A percentile compares a stretch with the other conserved stretches of the same genome.
Evolutionary conservation across 441 rosid genomes (phyloP).

Genomic region (Pelargonium cotyledonis): DNA sequence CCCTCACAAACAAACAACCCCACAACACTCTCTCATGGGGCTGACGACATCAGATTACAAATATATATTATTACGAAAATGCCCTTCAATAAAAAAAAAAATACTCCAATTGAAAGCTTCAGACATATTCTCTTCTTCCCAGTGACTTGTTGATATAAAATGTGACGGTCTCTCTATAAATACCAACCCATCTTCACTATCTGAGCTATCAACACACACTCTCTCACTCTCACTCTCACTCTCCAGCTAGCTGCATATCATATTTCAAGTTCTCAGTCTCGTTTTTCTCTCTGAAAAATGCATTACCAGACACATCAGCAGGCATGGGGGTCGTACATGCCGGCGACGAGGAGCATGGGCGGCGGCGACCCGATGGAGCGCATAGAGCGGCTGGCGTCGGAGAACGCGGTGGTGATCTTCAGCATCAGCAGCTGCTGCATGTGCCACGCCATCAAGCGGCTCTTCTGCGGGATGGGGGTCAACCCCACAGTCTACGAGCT

Average conservation of each 20-base stretch:
- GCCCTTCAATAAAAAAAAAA: background rate
- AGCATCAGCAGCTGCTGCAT: slow-evolving; percentile 68
- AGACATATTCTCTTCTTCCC: background rate
- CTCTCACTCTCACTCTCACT: background rate
- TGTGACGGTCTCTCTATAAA: slow-evolving; percentile 29
- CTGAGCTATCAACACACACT: background rate
- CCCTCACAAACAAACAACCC: too few species aligned
- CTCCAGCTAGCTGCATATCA: too few species aligned
- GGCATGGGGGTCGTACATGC: slow-evolving; percentile 38
- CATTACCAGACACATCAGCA: slow-evolving; percentile 32
- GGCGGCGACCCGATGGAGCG: slow-evolving; percentile 30
- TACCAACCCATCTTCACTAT: slow-evolving; percentile 18
- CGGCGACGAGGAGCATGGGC: slow-evolving; percentile 20
- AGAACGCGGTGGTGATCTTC: slow-evolving; percentile 62
- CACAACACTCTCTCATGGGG: too few species aligned
- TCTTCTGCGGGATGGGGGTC: slow-evolving; percentile 70
- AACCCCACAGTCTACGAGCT: slow-evolving; percentile 62
- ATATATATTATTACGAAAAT: too few species aligned
- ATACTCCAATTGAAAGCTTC: background rate
- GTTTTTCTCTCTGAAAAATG: too few species aligned
- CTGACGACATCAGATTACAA: too few species aligned
- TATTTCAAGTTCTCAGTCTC: too few species aligned
- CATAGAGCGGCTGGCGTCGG: slow-evolving; percentile 53
- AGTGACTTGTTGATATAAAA: too few species aligned
- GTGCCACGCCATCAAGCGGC: slow-evolving; percentile 64